These are phyloP conservation scores for Teunomyces barrocoloradensis DNA, from an alignment of 805 yeast genomes.

Conservation along the genomic window DNA sequence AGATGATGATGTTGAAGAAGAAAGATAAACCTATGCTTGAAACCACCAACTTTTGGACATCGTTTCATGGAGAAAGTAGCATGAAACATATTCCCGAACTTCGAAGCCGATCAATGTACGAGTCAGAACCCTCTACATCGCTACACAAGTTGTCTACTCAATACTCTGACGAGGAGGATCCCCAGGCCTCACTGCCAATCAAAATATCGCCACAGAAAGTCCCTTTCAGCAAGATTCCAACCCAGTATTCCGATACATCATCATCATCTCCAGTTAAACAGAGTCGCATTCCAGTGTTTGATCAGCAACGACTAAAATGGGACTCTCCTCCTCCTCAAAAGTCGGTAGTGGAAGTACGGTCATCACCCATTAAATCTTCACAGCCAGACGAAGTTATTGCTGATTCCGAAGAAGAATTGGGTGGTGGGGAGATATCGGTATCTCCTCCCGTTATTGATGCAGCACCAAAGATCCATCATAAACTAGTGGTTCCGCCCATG, in stretches of 20 bases:
- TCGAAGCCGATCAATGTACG: slow-evolving; percentile 10
- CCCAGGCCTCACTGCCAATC: slow-evolving; percentile 9
- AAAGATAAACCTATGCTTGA: background rate
- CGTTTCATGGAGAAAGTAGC: slow-evolving; percentile 4
- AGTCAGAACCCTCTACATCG: slow-evolving; percentile 11
- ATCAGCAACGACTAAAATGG: slow-evolving; percentile 10
- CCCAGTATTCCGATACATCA: background rate
- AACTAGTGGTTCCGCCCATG: slow-evolving; percentile 7
- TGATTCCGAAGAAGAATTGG: slow-evolving; percentile 22
- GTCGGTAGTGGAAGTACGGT: background rate
- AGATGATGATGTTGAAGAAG: background rate
- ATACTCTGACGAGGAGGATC: slow-evolving; percentile 21
- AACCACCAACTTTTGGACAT: slow-evolving; percentile 4
- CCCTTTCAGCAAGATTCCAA: background rate
- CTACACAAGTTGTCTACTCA: slow-evolving; percentile 25
- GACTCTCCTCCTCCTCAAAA: slow-evolving; percentile 17
- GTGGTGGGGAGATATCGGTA: slow-evolving; percentile 9
- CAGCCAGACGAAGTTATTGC: slow-evolving; percentile 13
- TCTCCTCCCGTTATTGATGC: background rate
- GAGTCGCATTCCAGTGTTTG: background rate
- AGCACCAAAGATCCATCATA: background rate
- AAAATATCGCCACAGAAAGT: slow-evolving; percentile 10
- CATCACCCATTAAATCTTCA: background rate
- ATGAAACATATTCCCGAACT: slow-evolving; percentile 9
- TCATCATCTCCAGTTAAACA: slow-evolving; percentile 1